A percentile compares a stretch with the other conserved stretches of the same genome.
Conservation (phyloP, 805 yeast species). For the Saccharomycopsis sp. region DNA sequence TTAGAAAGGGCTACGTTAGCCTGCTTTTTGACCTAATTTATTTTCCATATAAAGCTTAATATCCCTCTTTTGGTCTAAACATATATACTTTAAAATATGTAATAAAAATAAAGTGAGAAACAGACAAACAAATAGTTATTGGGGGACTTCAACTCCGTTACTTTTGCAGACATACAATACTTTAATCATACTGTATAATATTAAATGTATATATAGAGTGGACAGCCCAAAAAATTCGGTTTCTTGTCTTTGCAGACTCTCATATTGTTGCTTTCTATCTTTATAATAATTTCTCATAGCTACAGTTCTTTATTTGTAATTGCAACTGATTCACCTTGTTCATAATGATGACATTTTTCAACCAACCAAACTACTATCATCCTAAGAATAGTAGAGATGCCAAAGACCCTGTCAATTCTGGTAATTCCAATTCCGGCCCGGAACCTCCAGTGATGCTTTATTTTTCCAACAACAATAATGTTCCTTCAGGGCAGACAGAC, state of each 20-base stretch:
- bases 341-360: conserved; percentile 2
- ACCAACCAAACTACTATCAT: not conserved
- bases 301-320: too few relatives aligned
- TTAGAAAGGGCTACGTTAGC: not conserved
- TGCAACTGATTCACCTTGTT: not conserved
- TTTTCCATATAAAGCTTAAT: not conserved
- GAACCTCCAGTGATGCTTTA: not conserved
- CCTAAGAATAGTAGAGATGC: not conserved
- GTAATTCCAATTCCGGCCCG: not conserved
- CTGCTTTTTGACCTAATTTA: not conserved
- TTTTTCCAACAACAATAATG: not conserved
- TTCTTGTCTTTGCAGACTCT: not conserved
- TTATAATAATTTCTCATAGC: too few relatives aligned
- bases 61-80: not conserved
- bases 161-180: not conserved
- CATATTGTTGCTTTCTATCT: not conserved
- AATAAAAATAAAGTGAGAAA: not conserved
- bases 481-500: not conserved
- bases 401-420: not conserved
- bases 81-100: too few relatives aligned
- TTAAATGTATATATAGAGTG: not conserved
- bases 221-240: not conserved
- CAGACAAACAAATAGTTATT: not conserved
- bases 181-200: not conserved
- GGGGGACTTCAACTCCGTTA: not conserved